Conservation (phyloP, 2,329 filamentous ascomycete species). For the Clonostachys byssicola region DNA sequence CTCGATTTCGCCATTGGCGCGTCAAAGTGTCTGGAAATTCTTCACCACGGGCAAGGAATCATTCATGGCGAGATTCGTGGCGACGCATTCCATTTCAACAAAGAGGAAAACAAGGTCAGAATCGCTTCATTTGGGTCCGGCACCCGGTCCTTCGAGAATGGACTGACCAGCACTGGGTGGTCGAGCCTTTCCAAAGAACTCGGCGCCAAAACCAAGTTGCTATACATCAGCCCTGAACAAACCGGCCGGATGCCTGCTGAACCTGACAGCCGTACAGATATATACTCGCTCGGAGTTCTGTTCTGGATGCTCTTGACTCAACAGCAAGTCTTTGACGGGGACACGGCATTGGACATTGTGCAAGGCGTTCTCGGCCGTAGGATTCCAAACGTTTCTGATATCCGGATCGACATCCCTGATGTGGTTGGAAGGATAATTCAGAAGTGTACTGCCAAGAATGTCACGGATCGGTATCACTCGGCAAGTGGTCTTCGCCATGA, state of each 20-base stretch:
- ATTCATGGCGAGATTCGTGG: slow-evolving; percentile 88
- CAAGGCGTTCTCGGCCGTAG: slow-evolving; percentile 81
- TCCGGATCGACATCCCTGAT: slow-evolving; percentile 80
- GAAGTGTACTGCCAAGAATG: slow-evolving; percentile 87
- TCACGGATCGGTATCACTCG: slow-evolving; percentile 85
- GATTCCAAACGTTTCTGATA: slow-evolving; percentile 70
- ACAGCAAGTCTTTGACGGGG: slow-evolving; percentile 73
- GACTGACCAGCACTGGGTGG: slow-evolving; percentile 83
- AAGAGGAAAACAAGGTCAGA: slow-evolving; percentile 66
- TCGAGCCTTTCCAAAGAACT: slow-evolving; percentile 75
- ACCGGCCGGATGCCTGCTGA: slow-evolving; percentile 90
- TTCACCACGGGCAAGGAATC: slow-evolving; percentile 84
- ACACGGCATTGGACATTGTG: slow-evolving; percentile 82
- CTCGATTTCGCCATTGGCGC: slow-evolving; percentile 90
- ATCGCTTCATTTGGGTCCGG: slow-evolving; percentile 85
- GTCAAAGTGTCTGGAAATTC: slow-evolving; percentile 77
- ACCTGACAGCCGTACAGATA: slow-evolving; percentile 87
- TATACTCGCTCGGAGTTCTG: slow-evolving; percentile 85
- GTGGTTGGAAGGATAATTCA: slow-evolving; percentile 79
- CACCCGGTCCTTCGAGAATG: slow-evolving; percentile 83
- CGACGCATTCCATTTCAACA: slow-evolving; percentile 86
- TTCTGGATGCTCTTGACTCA: slow-evolving; percentile 86
- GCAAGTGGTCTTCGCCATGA: slow-evolving; percentile 83
- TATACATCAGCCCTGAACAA: slow-evolving; percentile 92
- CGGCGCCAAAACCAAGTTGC: slow-evolving; percentile 82